Conservation (phyloP, 2,329 filamentous ascomycete genomes). For the Talaromyces albobiverticillius region DNA sequence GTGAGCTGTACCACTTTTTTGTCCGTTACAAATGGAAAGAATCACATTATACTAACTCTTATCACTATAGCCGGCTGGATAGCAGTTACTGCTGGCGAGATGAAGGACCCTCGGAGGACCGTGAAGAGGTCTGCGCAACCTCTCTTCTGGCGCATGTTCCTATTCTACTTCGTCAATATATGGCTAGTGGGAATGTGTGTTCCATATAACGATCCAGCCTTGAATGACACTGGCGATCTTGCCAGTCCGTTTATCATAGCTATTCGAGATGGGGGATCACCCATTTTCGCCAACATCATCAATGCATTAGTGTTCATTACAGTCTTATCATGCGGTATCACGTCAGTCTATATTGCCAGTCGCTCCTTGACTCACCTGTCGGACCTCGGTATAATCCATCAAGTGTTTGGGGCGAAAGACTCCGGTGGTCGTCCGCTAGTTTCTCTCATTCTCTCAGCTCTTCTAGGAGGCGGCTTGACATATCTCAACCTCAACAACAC, state of each 20-base stretch:
- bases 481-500: not conserved
- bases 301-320: not conserved
- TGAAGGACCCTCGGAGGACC: no score
- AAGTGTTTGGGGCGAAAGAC: not conserved
- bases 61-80: no score
- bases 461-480: not conserved
- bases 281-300: not conserved
- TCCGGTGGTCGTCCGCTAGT: not conserved
- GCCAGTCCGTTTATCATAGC: not conserved
- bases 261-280: not conserved
- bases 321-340: not conserved
- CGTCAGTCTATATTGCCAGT: not conserved
- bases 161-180: no score
- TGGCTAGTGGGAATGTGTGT: not conserved
- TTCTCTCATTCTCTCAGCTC: not conserved
- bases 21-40: no score
- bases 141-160: no score
- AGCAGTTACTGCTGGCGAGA: no score
- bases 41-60: no score
- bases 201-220: not conserved
- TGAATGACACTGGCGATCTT: not conserved
- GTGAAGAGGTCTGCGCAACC: no score
- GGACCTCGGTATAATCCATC: not conserved
- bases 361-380: not conserved
- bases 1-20: no score